Base-by-base conservation (phyloP, 1,284 basidiomycete species). In the Ganoderma boninense region DNA sequence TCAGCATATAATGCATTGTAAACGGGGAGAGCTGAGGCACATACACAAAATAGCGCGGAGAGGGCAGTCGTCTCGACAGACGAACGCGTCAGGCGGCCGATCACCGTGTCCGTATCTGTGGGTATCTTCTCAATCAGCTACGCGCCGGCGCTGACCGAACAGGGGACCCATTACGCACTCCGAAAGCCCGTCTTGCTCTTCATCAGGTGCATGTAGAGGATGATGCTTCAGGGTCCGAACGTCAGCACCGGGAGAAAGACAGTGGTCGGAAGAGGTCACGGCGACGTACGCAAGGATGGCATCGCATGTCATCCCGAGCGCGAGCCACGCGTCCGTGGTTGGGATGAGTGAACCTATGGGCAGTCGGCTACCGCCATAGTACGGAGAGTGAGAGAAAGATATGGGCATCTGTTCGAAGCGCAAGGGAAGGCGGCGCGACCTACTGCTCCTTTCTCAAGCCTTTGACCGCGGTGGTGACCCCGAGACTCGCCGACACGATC, bases 41-140 rank as follows among this genome's bases (percentile, higher is more conserved):
- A 35, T 62, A 73, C 72, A 32, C 64, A 68, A 43, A 71, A 69
- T 2, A 71, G 14, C 2, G 70, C 68, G 29, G 65, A 69, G 26
- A 69, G n/a, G 6, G 46, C 65, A 16, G 69, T 69, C 10, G 72
- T 73, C 65, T 73, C 70, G 49, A 73, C 57, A 7, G 70, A 69
- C 14, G 68, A 66, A 26, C 65, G 69, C 65, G 71, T 73, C n/a
- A 73, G 61, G n/a, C 70, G 65, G 62, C 64, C 68, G 32, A 73
- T 71, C 40, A 71, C 68, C 20, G 66, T 70, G 57, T 73, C 69
- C 11, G 71, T 70, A n/a, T 46, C 71, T 71, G 52, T 5, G 49
- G 26, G 1, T 2, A 35, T 18, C 13, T 16, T 56, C 57, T 29
- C 6, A 29, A 26, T 57, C 46, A 18, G 40, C 5, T 35, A 35